Base-by-base conservation (phyloP, 192 early-diverging fungal genomes). In the Funneliformis geosporum region DNA sequence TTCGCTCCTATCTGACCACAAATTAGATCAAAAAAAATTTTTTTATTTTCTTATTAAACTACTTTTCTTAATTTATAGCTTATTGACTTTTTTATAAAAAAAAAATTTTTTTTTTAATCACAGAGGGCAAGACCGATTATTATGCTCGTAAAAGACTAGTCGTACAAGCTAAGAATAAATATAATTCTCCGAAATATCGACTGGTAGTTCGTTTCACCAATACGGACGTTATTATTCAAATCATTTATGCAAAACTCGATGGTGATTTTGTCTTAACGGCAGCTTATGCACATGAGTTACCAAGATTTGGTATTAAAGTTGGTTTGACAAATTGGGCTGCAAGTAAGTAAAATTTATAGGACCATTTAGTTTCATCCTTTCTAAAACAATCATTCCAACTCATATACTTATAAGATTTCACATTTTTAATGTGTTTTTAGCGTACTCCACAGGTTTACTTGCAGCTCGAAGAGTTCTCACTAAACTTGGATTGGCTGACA, bases 101-200 rank as follows among this genome's bases (percentile, higher is more conserved):
- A 28, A 68, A 27, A 23, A 11, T 64, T 61, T 46, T 67, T 50
- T 73, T 70, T 64, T 81, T 25, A 60, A 42, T 64, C 82, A 74
- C 85, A 97, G 97, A 99, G 95, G 97, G 98, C 73, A 99, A 99
- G 94, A 99, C 98, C 86, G 98, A 99, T 92, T 99, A 98, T 97
- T 98, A 97, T 85, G 96, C 98, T 83, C 95, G 98, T 84, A 98
- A 98, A 95, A 92, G 95, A 84, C 91, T 99, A 79, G 93, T 98
- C n/a, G 90, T 93, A 84, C 98, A 99, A 90, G 98, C 98, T 82
- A 99, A 99, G 95, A 97, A 98, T 95, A 99, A 98, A 92, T 99
- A 99, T 95, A 99, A 99, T 94, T 94, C 96, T 75, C 97, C 97
- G 87, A 99, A 99, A 94, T 99, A 98, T 94, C 92, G 98, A 84